Percentiles rank a stretch among this genome's conserved stretches.
Evolutionary conservation across 441 rosid species (phyloP).

Genomic region (Mallotus japonicus): DNA sequence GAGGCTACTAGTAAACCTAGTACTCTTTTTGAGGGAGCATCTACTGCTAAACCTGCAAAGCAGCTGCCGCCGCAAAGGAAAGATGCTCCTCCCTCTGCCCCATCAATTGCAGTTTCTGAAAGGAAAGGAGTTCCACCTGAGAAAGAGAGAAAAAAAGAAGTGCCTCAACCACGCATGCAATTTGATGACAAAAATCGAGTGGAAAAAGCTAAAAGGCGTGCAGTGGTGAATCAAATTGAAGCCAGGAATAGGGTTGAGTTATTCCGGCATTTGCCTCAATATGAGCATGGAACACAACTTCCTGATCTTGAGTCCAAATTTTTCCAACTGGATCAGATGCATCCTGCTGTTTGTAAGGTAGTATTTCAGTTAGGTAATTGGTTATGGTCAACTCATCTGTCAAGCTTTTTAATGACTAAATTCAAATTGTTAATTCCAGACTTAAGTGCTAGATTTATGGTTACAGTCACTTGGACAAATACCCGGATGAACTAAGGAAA

Average conservation of each 20-base stretch:
- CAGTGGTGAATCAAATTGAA: conserved; percentile 77
- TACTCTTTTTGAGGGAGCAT: conserved; percentile 36
- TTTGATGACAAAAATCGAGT: conserved; percentile 81
- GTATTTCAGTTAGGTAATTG: conserved; percentile 21
- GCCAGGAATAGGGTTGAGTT: conserved; percentile 86
- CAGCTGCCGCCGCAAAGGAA: conserved; percentile 60
- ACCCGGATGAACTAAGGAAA: too few species aligned
- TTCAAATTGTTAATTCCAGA: not conserved
- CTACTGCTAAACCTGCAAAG: conserved; percentile 45
- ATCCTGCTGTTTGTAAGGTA: conserved; percentile 90
- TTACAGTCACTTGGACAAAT: not conserved
- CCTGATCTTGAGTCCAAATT: conserved; percentile 62
- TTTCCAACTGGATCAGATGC: conserved; percentile 71
- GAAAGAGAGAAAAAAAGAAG: conserved; percentile 84
- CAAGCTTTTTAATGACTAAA: conserved; percentile 13
- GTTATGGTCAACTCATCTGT: conserved; percentile 4
- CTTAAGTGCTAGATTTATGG: too few species aligned
- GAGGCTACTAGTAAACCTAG: conserved; percentile 29
- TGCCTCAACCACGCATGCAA: conserved; percentile 85
- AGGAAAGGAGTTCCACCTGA: conserved; percentile 53
- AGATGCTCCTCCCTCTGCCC: conserved; percentile 42
- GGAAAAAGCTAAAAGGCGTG: conserved; percentile 85
- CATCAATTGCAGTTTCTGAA: conserved; percentile 59
- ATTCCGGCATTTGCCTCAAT: conserved; percentile 88
- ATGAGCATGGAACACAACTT: conserved; percentile 79